These are phyloP conservation scores for Balansia obtecta DNA, from an alignment of 2,329 filamentous ascomycete genomes.

Conservation along the genomic window DNA sequence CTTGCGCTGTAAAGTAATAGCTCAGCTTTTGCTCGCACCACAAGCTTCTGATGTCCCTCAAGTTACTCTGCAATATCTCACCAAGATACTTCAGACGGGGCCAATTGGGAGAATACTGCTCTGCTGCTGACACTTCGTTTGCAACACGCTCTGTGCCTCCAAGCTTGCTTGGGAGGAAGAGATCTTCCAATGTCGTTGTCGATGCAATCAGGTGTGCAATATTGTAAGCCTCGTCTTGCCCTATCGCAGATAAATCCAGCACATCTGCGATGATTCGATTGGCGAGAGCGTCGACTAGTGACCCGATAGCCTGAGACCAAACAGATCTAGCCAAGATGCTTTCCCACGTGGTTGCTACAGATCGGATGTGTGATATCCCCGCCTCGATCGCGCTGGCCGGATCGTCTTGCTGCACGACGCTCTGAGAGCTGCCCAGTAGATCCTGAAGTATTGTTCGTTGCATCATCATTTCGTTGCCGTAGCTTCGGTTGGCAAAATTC, in stretches of 20 bases:
- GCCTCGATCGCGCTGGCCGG: constrained; percentile 39
- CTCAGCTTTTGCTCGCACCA: constrained; percentile 57
- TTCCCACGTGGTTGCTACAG: constrained; percentile 44
- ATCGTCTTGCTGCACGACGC: constrained; percentile 44
- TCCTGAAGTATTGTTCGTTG: constrained; percentile 51
- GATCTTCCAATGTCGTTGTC: constrained; percentile 45
- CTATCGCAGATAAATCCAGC: constrained; percentile 47
- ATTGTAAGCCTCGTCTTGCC: constrained; percentile 51
- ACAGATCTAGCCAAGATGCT: constrained; percentile 45
- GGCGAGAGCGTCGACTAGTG: constrained; percentile 45
- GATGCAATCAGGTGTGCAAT: constrained; percentile 46
- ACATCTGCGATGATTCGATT: constrained; percentile 49
- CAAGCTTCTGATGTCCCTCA: constrained; percentile 48
- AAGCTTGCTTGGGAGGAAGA: constrained; percentile 40
- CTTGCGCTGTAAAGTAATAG: constrained; percentile 46
- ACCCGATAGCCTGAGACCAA: constrained; percentile 50
- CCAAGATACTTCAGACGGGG: constrained; percentile 51
- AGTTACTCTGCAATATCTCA: constrained; percentile 53
- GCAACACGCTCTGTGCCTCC: constrained; percentile 13
- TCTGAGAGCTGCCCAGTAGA: constrained; percentile 47
- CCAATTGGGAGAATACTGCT: constrained; percentile 50
- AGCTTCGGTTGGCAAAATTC: constrained; percentile 49
- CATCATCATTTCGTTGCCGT: constrained; percentile 45
- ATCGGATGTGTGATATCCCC: constrained; percentile 38
- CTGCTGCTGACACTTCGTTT: constrained; percentile 39